Evolutionary conservation across 2,329 filamentous ascomycete species (phyloP).

Genomic region (Lachnellula occidentalis): DNA sequence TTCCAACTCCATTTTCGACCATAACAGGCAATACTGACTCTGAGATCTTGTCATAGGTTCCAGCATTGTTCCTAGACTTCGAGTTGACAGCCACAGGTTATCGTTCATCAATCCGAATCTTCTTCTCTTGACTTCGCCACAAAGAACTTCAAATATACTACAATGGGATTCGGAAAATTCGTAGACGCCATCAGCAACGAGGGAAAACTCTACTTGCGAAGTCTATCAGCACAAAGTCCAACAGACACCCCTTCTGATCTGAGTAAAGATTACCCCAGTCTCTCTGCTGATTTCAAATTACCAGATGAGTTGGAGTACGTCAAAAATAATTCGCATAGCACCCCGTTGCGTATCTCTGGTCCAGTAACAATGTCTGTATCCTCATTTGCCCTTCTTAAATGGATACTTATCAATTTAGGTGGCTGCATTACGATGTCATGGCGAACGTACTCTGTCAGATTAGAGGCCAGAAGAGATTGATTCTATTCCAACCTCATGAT

Average conservation of each 20-base stretch:
- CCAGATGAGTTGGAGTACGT: slow-evolving; percentile 57
- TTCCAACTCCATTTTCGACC: too few relatives aligned
- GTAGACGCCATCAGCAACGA: slow-evolving; percentile 54
- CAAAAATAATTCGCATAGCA: slow-evolving; percentile 64
- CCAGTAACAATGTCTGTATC: slow-evolving; percentile 63
- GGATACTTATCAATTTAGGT: slow-evolving; percentile 3
- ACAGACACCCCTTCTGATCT: slow-evolving; percentile 65
- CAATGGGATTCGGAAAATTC: slow-evolving; percentile 62
- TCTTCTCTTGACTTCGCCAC: slow-evolving; percentile 71
- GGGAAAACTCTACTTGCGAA: slow-evolving; percentile 68
- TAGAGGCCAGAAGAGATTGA: slow-evolving; percentile 63
- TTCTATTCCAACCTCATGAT: slow-evolving; percentile 75
- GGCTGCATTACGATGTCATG: slow-evolving; percentile 57
- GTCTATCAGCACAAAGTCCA: slow-evolving; percentile 65
- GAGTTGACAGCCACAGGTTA: slow-evolving; percentile 44
- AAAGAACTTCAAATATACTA: slow-evolving; percentile 78
- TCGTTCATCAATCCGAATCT: slow-evolving; percentile 64
- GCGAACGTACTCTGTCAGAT: slow-evolving; percentile 83
- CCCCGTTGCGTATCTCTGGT: slow-evolving; percentile 73
- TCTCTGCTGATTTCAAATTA: slow-evolving; percentile 65
- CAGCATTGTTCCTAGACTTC: slow-evolving; percentile 1
- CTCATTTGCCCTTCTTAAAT: neutral
- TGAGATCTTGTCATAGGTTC: too few relatives aligned
- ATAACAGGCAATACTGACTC: too few relatives aligned
- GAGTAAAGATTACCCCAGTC: slow-evolving; percentile 61